These are phyloP conservation scores for Tubosaeta sp. DNA, from an alignment of 768 basidiomycete genomes.

Conservation along the genomic window DNA sequence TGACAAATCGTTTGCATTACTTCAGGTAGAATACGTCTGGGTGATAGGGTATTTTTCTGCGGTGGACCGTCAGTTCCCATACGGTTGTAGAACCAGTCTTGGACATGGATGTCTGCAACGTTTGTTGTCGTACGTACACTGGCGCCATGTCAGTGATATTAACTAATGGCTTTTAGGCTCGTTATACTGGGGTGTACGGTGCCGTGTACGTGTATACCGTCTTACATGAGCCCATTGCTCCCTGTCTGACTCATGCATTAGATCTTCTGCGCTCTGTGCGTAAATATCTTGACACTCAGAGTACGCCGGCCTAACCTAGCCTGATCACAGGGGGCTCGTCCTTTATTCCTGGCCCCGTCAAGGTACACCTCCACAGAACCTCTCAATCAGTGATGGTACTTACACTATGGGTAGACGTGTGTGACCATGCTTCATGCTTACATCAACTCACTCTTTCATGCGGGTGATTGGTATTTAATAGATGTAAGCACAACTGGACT, in stretches of 20 bases:
- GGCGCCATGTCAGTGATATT: neutral
- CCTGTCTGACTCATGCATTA: neutral
- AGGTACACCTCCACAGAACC: neutral
- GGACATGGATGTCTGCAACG: neutral
- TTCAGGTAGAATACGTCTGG: neutral
- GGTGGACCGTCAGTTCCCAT: neutral
- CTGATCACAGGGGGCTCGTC: neutral
- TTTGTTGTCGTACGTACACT: neutral
- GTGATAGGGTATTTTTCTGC: neutral
- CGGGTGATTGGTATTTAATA: neutral
- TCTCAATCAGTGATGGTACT: neutral
- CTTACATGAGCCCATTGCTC: neutral
- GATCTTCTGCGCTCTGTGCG: neutral
- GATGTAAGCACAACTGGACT: neutral
- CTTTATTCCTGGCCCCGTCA: neutral
- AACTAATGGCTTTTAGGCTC: neutral
- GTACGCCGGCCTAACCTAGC: neutral
- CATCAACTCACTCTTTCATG: neutral
- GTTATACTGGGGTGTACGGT: neutral
- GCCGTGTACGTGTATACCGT: neutral
- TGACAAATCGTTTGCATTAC: too few relatives aligned
- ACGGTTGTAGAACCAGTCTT: neutral
- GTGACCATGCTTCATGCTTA: neutral
- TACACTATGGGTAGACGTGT: neutral
- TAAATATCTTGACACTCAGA: neutral